Conservation (phyloP, 345 rosid genomes). For the Populus deltoides region DNA sequence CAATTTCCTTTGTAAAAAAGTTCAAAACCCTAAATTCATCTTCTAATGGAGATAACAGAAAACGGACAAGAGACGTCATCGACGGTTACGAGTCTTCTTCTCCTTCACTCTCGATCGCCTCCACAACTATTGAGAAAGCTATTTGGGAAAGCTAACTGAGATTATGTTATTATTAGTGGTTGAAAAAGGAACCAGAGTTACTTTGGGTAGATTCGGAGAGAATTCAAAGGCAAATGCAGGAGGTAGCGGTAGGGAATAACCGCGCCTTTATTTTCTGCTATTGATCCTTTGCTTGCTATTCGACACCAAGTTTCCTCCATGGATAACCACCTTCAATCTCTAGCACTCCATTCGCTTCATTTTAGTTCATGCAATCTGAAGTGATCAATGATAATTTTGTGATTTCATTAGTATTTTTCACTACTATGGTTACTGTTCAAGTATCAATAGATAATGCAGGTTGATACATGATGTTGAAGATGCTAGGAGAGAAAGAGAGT, state of each 20-base stretch:
- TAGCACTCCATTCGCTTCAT: constrained; percentile 37
- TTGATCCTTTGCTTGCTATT: constrained; percentile 85
- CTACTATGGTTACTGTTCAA: too few relatives aligned
- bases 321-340: constrained; percentile 83
- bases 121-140: constrained; percentile 56
- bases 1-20: not conserved
- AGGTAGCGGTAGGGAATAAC: constrained; percentile 91
- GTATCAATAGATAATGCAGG: too few relatives aligned
- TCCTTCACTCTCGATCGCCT: constrained; percentile 99
- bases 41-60: constrained; percentile 43
- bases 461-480: too few relatives aligned
- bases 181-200: constrained; percentile 79
- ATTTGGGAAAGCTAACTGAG: not conserved
- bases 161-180: not conserved
- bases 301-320: constrained; percentile 80
- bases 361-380: not conserved
- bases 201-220: constrained; percentile 94
- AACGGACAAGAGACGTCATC: constrained; percentile 39
- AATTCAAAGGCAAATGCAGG: constrained; percentile 97
- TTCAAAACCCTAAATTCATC: constrained; percentile 5
- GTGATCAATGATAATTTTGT: not conserved
- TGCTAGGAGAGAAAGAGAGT: too few relatives aligned
- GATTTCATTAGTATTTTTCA: not conserved
- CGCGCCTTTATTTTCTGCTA: constrained; percentile 86
- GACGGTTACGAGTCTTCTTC: constrained; percentile 47